Evolutionary conservation across 108 stramenopile species (phyloP), one percentile per base, ranked within the genome.

Genomic region (Skeletonema tropicum): DNA sequence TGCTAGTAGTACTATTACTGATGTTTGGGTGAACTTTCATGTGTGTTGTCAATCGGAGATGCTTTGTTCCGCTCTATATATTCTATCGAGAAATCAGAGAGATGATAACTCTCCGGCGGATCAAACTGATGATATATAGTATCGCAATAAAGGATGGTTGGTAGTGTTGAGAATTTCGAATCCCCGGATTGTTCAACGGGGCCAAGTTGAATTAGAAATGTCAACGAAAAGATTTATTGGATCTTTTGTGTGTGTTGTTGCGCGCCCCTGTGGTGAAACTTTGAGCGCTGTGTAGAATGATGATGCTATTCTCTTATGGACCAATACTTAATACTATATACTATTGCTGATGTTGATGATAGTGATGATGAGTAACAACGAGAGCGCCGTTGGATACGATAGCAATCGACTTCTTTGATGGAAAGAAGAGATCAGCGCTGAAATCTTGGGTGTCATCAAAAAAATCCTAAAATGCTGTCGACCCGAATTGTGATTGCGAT

Each of bases 171-270:
- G 23, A 55, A 0, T 21, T 35, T 29, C 26, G 26, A 49, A 49
- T 49, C 52, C 52, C 52, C 52, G 52, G 52, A 55, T 55, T 23
- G 17, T 23, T 55, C 52, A 25, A 55, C 52, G 52, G 52, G 52
- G 52, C 23, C 52, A 55, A 55, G 23, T 10, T 52, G 3, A n/a
- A 55, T 23, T 21, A 1, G 9, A 55, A 0, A 9, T 55, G 52
- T 23, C 23, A 55, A 25, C 19, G n/a, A 55, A 29, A 2, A 29
- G 2, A 1, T 1, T 29, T 29, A 1, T 29, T 1, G 26, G 26
- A 29, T 29, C 1, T 29, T 29, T 23, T 55, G 23, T 25, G 6
- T 55, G 7, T 55, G 52, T 11, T 39, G n/a, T 11, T 39, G 38
- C 2, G 38, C 38, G 38, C 38, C 33, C 33, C 6, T 12, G 10